A percentile compares a stretch with the other conserved stretches of the same genome.
Evolutionary conservation across 768 basidiomycete genomes (phyloP).

Genomic region (Melanogaster broomeanus): DNA sequence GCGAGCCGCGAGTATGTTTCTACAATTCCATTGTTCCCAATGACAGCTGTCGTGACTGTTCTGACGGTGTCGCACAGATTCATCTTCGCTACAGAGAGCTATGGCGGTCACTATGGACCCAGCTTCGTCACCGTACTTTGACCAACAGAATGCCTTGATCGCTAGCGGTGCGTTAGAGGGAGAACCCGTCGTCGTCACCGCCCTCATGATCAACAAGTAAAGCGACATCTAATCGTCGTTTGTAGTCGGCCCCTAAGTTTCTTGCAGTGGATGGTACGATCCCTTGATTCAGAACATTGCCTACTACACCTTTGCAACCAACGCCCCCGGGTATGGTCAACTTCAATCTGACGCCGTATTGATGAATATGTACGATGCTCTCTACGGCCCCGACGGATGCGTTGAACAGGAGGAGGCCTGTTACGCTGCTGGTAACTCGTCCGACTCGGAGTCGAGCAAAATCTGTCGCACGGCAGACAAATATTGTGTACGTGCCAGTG

Average conservation of each 20-base stretch:
- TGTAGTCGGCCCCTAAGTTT: not conserved
- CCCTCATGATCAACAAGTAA: slow-evolving; percentile 69
- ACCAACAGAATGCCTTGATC: slow-evolving; percentile 60
- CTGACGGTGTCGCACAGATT: slow-evolving; percentile 39
- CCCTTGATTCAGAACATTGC: slow-evolving; percentile 64
- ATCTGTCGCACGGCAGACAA: slow-evolving; percentile 54
- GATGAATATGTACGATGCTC: slow-evolving; percentile 47
- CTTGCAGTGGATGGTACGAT: slow-evolving; percentile 61
- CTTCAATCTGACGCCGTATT: slow-evolving; percentile 51
- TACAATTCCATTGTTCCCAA: not conserved
- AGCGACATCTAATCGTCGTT: not conserved
- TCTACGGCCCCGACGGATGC: slow-evolving; percentile 51
- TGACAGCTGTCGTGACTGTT: not conserved
- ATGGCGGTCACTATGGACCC: slow-evolving; percentile 69
- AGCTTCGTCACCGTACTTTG: slow-evolving; percentile 64
- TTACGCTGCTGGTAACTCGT: slow-evolving; percentile 50
- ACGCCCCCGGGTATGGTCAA: slow-evolving; percentile 69
- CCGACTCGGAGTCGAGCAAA: slow-evolving; percentile 46
- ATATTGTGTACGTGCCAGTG: slow-evolving; percentile 59
- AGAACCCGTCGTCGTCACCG: slow-evolving; percentile 53
- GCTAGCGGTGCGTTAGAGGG: slow-evolving; percentile 44
- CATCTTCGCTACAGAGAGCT: slow-evolving; percentile 65
- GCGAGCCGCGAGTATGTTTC: slow-evolving; percentile 51
- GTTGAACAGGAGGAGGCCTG: slow-evolving; percentile 56
- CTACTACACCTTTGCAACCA: slow-evolving; percentile 57